phyloP scores from a whole-genome alignment of 176 grass and related monocot genomes.

The Triticum urartu region DNA sequence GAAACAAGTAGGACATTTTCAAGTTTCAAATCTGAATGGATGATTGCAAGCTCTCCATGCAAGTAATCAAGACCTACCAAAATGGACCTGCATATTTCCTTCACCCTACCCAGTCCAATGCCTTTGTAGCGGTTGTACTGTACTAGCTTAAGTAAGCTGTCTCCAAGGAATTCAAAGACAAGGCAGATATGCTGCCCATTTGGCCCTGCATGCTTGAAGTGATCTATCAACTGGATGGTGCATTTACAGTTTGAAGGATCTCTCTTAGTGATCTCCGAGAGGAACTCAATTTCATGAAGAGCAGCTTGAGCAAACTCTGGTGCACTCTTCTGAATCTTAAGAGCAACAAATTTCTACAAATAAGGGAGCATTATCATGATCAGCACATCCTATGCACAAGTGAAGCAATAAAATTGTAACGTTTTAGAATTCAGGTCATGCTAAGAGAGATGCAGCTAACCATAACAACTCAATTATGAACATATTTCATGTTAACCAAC shows the following conservation, averaged over 20 bases:
- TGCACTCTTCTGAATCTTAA: constrained; percentile 97
- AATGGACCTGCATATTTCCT: constrained; percentile 78
- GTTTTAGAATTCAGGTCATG: not conserved
- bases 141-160: constrained; percentile 88
- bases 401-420: not conserved
- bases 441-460: not conserved
- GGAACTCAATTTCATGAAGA: constrained; percentile 91
- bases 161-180: constrained; percentile 93
- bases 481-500: not conserved
- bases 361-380: constrained; percentile 13
- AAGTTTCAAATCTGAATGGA: constrained; percentile 92
- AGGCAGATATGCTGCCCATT: constrained; percentile 97
- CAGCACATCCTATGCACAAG: not conserved
- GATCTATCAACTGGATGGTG: constrained; percentile 82
- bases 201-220: constrained; percentile 87
- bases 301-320: constrained; percentile 92
- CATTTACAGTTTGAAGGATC: constrained; percentile 76
- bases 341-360: constrained; percentile 85
- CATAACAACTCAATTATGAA: not conserved
- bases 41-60: constrained; percentile 85
- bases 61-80: constrained; percentile 94
- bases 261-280: constrained; percentile 64
- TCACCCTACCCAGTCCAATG: constrained; percentile 69
- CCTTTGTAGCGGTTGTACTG: constrained; percentile 95
- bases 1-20: constrained; percentile 90